These are phyloP conservation scores for Pseudoneurospora amorphoporcata DNA, from an alignment of 495 filamentous ascomycete species.

Conservation along the genomic window DNA sequence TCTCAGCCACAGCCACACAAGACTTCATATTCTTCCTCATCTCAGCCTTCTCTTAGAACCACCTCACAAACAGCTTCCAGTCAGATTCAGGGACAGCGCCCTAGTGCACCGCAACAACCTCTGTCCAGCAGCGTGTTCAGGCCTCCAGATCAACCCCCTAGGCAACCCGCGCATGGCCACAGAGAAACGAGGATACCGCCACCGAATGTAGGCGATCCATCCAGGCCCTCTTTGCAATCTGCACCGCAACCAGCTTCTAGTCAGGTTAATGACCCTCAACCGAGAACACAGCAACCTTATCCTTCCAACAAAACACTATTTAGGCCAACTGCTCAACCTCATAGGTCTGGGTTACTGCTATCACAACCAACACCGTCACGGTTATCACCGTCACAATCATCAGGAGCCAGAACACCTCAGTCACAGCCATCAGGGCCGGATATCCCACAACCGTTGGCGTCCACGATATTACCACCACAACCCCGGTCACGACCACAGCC, in stretches of 20 bases:
- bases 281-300: neutral
- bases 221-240: neutral
- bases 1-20: neutral
- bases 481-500: neutral
- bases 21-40: neutral
- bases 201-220: neutral
- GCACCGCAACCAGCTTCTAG: neutral
- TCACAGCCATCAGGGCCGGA: neutral
- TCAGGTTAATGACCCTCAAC: neutral
- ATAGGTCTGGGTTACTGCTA: neutral
- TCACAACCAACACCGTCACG: neutral
- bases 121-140: neutral
- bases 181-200: neutral
- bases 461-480: neutral
- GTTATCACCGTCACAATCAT: neutral
- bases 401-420: neutral
- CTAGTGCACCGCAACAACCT: neutral
- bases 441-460: neutral
- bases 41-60: neutral
- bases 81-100: neutral
- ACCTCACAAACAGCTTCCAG: neutral
- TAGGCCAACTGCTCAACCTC: neutral
- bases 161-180: neutral
- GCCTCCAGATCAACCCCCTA: neutral
- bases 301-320: neutral